Evolutionary conservation across 148 eudicot species (phyloP), one percentile per base, ranked within the genome.

Genomic region (Vaccinium corymbosum): DNA sequence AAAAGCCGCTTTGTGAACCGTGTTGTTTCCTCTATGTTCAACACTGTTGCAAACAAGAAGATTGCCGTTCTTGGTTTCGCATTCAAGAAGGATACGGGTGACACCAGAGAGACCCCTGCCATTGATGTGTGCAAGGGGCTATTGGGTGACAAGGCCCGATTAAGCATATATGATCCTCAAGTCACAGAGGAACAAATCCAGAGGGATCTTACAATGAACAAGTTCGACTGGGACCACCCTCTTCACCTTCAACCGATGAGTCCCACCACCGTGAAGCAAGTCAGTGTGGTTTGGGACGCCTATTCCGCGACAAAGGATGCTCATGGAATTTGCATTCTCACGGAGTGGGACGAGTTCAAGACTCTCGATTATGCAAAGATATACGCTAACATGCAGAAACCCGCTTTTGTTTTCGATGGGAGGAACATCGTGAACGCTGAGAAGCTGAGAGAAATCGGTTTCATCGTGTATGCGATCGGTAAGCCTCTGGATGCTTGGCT

Each of bases 331-430:
- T 94, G 97, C 80, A 86, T 94, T 79, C 77, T 94, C 46, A 94
- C 97, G 0, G 97, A 94, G 84, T 94, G 97, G 97, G 93, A 92
- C 29, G 97, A 94, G 90, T 92, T 94, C 83, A 94, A 88, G 90
- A 86, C 79, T 29, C 94, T 94, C 1, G 97, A 94, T 85, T 94
- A 78, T 85, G 84, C 89, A 82, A 89, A 70, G 90, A 88, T 91
- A 25, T 91, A 89, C 19, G 91, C 89, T 85, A 92, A 90, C 85
- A 94, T 94, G 97, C 97, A 91, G 87, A 94, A 94, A 78, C 97
- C 97, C 0, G 97, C 97, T 35, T 94, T 92, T n/a, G 88, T 94
- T 16, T 94, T 94, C 29, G 97, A 94, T 84, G 97, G 97, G 2
- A 88, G 97, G 90, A 94, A 94, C 38, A 78, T 94, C 9, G 84